Conservation (phyloP, 306 rosid species). For the Cucumis cinereus region DNA sequence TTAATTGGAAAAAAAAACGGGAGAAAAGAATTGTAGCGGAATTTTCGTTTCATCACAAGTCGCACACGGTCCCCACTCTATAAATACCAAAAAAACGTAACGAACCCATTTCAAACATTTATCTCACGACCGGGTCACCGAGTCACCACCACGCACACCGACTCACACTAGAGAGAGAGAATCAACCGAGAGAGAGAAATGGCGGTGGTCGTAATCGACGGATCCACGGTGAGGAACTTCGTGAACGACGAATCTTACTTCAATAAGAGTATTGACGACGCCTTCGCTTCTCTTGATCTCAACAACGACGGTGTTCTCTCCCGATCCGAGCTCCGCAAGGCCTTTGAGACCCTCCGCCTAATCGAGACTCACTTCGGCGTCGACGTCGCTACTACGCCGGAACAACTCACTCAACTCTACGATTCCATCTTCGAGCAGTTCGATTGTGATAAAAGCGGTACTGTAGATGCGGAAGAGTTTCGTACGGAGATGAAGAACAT, state of each 20-base stretch:
- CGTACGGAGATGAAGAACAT: conserved; percentile 67
- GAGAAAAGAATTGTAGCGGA: not conserved
- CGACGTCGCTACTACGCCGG: conserved; percentile 55
- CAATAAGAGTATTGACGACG: conserved; percentile 46
- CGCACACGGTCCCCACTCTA: not conserved
- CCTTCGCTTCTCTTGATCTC: conserved; percentile 41
- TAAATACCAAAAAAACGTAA: not conserved
- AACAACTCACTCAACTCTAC: conserved; percentile 49
- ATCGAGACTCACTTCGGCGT: conserved; percentile 68
- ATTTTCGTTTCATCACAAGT: not conserved
- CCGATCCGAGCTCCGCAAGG: conserved; percentile 64
- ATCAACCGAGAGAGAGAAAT: not conserved
- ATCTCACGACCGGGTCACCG: not conserved
- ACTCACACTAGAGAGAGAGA: not conserved
- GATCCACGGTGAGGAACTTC: conserved; percentile 67
- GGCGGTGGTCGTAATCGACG: conserved; percentile 64
- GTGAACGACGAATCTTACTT: conserved; percentile 36
- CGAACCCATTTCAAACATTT: not conserved
- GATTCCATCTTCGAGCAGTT: conserved; percentile 63
- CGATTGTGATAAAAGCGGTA: conserved; percentile 51
- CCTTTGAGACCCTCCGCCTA: conserved; percentile 62
- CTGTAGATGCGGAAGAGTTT: conserved; percentile 54
- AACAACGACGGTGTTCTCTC: conserved; percentile 81
- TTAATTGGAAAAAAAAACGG: not conserved
- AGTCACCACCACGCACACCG: not conserved